Evolutionary conservation across 2,329 filamentous ascomycete species (phyloP).

Genomic region (Didymellaceae sp.): DNA sequence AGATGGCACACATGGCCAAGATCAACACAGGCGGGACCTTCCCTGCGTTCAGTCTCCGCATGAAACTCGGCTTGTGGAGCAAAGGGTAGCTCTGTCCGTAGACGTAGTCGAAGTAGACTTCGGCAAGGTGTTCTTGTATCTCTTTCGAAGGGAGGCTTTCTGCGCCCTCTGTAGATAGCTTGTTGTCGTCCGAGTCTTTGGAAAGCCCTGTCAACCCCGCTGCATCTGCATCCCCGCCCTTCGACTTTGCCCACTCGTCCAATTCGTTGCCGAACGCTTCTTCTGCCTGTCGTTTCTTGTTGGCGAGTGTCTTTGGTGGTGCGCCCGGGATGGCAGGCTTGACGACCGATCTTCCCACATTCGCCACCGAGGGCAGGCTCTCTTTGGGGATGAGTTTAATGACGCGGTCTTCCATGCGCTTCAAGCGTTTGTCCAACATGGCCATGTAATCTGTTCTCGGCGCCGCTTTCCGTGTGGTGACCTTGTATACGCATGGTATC

Average conservation of each 20-base stretch:
- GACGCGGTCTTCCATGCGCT: constrained; percentile 96
- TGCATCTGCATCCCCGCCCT: constrained; percentile 58
- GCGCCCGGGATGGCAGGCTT: constrained; percentile 74
- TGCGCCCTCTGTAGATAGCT: constrained; percentile 78
- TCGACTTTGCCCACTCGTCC: constrained; percentile 77
- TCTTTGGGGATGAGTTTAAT: constrained; percentile 93
- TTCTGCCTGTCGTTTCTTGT: constrained; percentile 82
- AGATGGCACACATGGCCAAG: constrained; percentile 91
- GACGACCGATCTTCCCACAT: constrained; percentile 80
- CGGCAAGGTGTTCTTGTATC: constrained; percentile 89
- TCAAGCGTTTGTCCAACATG: constrained; percentile 94
- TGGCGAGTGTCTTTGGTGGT: constrained; percentile 60
- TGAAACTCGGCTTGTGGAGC: constrained; percentile 95
- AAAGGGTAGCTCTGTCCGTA: constrained; percentile 96
- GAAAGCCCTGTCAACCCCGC: constrained; percentile 55
- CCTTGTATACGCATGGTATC: constrained; percentile 97
- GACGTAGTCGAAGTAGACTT: constrained; percentile 93
- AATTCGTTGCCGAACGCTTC: constrained; percentile 86
- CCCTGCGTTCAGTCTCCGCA: constrained; percentile 81
- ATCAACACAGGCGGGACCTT: constrained; percentile 87
- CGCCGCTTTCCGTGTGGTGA: constrained; percentile 90
- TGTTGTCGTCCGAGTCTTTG: constrained; percentile 72
- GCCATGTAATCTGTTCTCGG: constrained; percentile 98
- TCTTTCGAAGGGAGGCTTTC: constrained; percentile 85
- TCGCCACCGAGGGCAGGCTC: constrained; percentile 71